Evolutionary conservation across 2,329 filamentous ascomycete species (phyloP).

Genomic region (Penicillium fuscoglaucum): DNA sequence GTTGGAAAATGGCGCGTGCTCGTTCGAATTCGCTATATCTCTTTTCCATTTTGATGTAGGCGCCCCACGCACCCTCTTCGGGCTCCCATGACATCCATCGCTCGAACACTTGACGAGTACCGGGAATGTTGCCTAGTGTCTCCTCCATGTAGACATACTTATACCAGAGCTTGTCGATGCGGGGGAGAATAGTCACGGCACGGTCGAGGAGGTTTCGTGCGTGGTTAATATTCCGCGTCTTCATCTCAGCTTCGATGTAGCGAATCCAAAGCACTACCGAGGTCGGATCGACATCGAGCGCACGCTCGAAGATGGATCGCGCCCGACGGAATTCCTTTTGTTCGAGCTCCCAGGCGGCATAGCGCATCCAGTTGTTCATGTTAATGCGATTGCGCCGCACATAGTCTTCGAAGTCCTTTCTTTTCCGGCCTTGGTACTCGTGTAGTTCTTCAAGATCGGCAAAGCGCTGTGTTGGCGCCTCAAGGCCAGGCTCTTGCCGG

Average conservation of each 20-base stretch:
- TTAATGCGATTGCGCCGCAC: constrained; percentile 90
- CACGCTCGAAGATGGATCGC: constrained; percentile 89
- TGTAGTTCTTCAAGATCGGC: constrained; percentile 96
- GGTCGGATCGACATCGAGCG: constrained; percentile 86
- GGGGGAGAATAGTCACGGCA: constrained; percentile 85
- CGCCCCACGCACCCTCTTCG: constrained; percentile 90
- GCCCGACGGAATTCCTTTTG: constrained; percentile 96
- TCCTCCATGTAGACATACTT: constrained; percentile 99
- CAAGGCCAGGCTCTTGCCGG: constrained; percentile 82
- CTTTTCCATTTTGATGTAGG: constrained; percentile 97
- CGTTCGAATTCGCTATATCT: constrained; percentile 88
- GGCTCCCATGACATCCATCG: constrained; percentile 99
- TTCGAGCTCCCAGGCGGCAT: constrained; percentile 95
- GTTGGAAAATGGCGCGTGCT: constrained; percentile 83
- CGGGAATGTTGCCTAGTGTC: constrained; percentile 90
- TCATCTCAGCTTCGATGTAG: constrained; percentile 97
- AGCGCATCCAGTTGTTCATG: constrained; percentile 99
- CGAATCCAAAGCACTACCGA: constrained; percentile 85
- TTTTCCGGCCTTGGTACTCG: constrained; percentile 93
- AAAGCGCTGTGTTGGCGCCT: constrained; percentile 91
- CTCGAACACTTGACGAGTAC: constrained; percentile 91
- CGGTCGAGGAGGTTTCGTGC: constrained; percentile 91
- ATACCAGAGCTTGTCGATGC: constrained; percentile 97
- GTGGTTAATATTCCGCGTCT: constrained; percentile 92
- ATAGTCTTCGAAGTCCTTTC: constrained; percentile 98